phyloP scores from a whole-genome alignment of 78 protist genomes.

The Capsaspora owczarzaki region DNA sequence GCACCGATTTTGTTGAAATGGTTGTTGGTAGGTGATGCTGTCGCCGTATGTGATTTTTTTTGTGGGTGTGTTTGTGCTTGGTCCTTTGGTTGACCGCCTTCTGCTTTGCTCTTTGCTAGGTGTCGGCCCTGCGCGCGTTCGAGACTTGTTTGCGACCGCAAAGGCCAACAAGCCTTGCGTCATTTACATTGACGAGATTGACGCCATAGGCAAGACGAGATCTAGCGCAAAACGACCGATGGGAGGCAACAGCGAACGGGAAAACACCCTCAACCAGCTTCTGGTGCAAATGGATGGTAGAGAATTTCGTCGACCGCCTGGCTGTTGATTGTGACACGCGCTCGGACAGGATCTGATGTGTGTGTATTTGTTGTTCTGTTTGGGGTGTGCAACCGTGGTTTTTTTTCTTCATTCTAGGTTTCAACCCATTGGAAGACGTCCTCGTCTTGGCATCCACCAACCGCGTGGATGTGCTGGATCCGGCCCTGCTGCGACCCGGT shows the following conservation, averaged over 20 bases:
- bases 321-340: too few relatives aligned
- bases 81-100: too few relatives aligned
- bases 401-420: too few relatives aligned
- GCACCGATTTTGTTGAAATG: slow-evolving; percentile 93
- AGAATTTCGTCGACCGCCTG: too few relatives aligned
- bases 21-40: too few relatives aligned
- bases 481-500: too few relatives aligned
- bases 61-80: too few relatives aligned
- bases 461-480: slow-evolving; percentile 71
- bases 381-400: too few relatives aligned
- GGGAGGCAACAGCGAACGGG: slow-evolving; percentile 87
- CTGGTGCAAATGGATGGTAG: slow-evolving; percentile 98
- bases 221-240: neutral
- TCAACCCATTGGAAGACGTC: slow-evolving; percentile 5
- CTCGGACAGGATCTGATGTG: too few relatives aligned
- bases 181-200: slow-evolving; percentile 89
- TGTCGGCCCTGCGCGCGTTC: slow-evolving; percentile 48
- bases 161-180: slow-evolving; percentile 72
- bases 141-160: slow-evolving; percentile 73
- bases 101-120: too few relatives aligned
- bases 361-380: too few relatives aligned
- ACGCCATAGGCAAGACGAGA: slow-evolving; percentile 63
- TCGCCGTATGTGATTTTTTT: too few relatives aligned
- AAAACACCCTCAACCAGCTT: slow-evolving; percentile 93
- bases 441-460: slow-evolving; percentile 77